These are phyloP conservation scores for Neospermospora avenae DNA, from an alignment of 2,329 filamentous ascomycete species.

Conservation along the genomic window DNA sequence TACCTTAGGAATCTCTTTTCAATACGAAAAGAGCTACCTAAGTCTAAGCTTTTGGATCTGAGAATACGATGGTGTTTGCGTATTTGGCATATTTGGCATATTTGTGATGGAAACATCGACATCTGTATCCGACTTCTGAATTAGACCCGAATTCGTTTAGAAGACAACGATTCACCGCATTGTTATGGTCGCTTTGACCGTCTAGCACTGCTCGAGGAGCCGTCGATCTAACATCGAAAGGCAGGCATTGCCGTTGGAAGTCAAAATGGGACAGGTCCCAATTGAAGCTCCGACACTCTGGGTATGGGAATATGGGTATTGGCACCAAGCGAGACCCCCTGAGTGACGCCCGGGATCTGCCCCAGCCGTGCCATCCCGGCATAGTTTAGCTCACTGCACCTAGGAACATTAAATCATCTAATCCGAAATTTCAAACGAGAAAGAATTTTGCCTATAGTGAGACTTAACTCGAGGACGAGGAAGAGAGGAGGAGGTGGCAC, in stretches of 20 bases:
- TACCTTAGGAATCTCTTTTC: too few species aligned
- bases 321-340: neutral
- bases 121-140: neutral
- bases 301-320: neutral
- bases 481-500: too few species aligned
- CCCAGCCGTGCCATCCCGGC: neutral
- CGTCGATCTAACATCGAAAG: neutral
- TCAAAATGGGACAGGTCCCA: neutral
- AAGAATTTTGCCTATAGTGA: too few species aligned
- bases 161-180: neutral
- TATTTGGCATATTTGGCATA: neutral
- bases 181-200: neutral
- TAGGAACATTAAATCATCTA: neutral
- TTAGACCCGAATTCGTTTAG: neutral
- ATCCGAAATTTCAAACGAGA: neutral
- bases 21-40: neutral
- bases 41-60: neutral
- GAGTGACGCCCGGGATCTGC: neutral
- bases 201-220: neutral
- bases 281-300: neutral
- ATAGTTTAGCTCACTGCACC: neutral
- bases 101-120: neutral
- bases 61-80: too few species aligned
- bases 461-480: too few species aligned
- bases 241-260: neutral